Evolutionary conservation across 129 eudicot species (phyloP).

Genomic region (Centrapalus pauciflorus): DNA sequence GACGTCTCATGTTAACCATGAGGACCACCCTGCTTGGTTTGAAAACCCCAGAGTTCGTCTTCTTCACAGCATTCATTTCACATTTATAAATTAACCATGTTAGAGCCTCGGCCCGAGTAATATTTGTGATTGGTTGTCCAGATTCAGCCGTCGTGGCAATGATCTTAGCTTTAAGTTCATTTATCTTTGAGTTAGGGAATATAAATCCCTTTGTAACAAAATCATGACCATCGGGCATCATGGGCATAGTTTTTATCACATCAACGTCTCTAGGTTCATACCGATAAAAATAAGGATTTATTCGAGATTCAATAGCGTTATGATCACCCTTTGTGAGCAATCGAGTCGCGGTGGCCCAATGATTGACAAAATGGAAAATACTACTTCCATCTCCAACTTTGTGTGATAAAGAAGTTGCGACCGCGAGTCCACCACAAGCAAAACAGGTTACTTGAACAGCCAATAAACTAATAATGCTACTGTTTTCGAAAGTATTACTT

Average conservation of each 20-base stretch:
- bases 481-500: no score
- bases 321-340: neutral
- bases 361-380: neutral
- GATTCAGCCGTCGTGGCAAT: neutral
- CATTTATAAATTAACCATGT: neutral
- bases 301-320: neutral
- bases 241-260: neutral
- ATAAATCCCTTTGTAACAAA: no score
- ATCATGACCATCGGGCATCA: no score
- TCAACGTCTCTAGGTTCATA: neutral
- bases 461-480: neutral
- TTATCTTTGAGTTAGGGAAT: slow-evolving; percentile 8
- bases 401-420: neutral
- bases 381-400: no score
- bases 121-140: neutral
- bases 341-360: neutral
- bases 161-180: neutral
- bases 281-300: neutral
- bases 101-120: neutral
- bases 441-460: neutral
- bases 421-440: no score
- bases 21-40: neutral
- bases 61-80: neutral
- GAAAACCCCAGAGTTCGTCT: neutral
- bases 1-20: no score